Conservation (phyloP, 1,284 basidiomycete genomes). For the Coniferiporia sulphurascens region DNA sequence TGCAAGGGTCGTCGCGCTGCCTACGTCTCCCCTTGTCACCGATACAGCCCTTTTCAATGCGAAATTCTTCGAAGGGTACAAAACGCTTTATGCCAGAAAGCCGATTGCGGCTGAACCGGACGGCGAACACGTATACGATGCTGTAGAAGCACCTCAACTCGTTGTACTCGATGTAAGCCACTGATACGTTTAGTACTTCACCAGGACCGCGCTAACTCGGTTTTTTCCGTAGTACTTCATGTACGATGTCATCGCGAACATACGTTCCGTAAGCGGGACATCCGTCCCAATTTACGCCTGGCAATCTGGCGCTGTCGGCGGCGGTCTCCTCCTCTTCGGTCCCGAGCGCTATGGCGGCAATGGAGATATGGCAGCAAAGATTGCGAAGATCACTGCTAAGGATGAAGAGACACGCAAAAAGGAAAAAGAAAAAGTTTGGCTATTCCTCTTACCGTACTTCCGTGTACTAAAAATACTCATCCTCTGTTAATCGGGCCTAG, state of each 20-base stretch:
- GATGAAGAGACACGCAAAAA: not conserved
- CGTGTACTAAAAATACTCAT: not conserved
- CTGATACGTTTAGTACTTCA: not conserved
- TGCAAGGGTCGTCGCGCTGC: too few relatives aligned
- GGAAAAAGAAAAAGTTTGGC: not conserved
- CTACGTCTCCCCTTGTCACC: too few relatives aligned
- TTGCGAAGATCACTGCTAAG: not conserved
- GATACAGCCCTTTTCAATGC: too few relatives aligned
- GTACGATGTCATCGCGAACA: conserved; percentile 2
- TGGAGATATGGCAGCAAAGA: conserved; percentile 13
- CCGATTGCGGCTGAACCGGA: too few relatives aligned
- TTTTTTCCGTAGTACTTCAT: not conserved
- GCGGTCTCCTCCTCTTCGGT: not conserved
- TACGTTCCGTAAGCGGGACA: conserved; percentile 8
- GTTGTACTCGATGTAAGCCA: conserved; percentile 10
- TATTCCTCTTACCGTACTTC: too few relatives aligned
- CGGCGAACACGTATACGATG: too few relatives aligned
- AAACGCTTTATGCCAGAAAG: too few relatives aligned
- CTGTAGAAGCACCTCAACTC: not conserved
- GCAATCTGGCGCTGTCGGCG: conserved; percentile 3
- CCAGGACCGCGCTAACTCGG: not conserved
- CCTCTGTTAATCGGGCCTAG: not conserved
- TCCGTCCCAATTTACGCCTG: conserved; percentile 12
- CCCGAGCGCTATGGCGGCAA: conserved; percentile 10
- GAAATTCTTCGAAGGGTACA: too few relatives aligned